Percentiles rank a stretch among this genome's conserved stretches.
These are phyloP conservation scores for Favolaschia claudopus DNA, from an alignment of 768 basidiomycete genomes.

Conservation along the genomic window DNA sequence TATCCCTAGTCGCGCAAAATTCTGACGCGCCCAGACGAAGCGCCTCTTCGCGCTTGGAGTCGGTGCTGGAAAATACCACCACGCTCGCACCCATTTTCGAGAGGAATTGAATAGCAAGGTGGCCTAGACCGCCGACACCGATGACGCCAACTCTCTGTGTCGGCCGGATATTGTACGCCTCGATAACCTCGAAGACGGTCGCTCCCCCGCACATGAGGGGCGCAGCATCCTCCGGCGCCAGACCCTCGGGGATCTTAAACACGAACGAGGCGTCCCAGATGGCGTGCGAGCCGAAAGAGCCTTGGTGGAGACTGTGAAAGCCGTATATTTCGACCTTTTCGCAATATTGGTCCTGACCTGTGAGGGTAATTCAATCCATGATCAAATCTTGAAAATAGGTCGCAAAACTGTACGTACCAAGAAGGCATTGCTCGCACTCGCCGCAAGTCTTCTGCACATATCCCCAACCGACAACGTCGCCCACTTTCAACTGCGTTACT, in stretches of 20 bases:
- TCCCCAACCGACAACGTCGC: too few species aligned
- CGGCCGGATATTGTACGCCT: too few species aligned
- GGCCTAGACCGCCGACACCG: conserved; percentile 44
- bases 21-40: conserved; percentile 39
- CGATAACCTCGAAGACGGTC: too few species aligned
- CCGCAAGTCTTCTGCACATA: neutral
- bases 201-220: too few species aligned
- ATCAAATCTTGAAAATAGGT: neutral
- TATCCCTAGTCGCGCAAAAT: conserved; percentile 39
- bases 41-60: conserved; percentile 41
- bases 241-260: too few species aligned
- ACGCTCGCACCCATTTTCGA: conserved; percentile 12
- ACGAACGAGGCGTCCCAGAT: too few species aligned
- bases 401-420: neutral
- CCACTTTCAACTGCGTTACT: neutral
- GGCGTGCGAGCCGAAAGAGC: too few species aligned
- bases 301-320: too few species aligned
- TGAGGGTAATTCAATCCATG: neutral
- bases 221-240: too few species aligned
- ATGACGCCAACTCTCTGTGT: conserved; percentile 42
- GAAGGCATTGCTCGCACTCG: neutral
- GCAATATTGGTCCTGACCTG: neutral
- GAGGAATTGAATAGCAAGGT: conserved; percentile 11
- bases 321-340: too few species aligned
- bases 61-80: conserved; percentile 22